Conservation (phyloP, 2,329 filamentous ascomycete species). For the Neurospora sp. region DNA sequence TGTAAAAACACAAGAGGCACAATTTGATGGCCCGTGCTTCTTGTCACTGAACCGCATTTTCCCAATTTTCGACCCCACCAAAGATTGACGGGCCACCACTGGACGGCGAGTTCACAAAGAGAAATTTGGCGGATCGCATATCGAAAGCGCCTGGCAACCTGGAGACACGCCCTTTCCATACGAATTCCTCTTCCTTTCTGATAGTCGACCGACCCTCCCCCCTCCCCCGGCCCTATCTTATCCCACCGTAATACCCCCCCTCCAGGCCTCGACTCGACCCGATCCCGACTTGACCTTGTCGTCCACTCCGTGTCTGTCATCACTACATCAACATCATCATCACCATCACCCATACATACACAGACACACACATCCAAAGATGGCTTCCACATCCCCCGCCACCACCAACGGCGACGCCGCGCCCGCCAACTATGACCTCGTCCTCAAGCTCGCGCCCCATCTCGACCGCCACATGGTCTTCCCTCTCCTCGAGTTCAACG, state of each 20-base stretch:
- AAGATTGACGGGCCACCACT: conserved; percentile 14
- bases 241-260: background rate
- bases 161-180: conserved; percentile 1
- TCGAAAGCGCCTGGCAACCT: conserved; percentile 1
- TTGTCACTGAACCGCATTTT: conserved; percentile 12
- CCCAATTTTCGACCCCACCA: conserved; percentile 22
- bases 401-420: conserved; percentile 26
- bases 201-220: background rate
- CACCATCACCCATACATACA: conserved; percentile 21
- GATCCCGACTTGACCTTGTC: conserved; percentile 1
- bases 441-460: conserved; percentile 81
- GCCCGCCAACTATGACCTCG: conserved; percentile 37
- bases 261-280: conserved; percentile 5
- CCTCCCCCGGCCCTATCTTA: background rate
- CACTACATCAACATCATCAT: background rate
- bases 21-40: background rate
- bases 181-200: background rate
- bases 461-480: conserved; percentile 96
- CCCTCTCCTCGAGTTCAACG: conserved; percentile 87
- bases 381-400: conserved; percentile 16
- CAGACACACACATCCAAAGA: conserved; percentile 28
- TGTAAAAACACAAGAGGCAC: background rate
- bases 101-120: conserved; percentile 1
- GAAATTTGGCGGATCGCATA: conserved; percentile 14
- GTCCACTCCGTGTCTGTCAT: background rate